Evolutionary conservation across 2,329 filamentous ascomycete genomes (phyloP).

Genomic region (Talaromyces verruculosus): DNA sequence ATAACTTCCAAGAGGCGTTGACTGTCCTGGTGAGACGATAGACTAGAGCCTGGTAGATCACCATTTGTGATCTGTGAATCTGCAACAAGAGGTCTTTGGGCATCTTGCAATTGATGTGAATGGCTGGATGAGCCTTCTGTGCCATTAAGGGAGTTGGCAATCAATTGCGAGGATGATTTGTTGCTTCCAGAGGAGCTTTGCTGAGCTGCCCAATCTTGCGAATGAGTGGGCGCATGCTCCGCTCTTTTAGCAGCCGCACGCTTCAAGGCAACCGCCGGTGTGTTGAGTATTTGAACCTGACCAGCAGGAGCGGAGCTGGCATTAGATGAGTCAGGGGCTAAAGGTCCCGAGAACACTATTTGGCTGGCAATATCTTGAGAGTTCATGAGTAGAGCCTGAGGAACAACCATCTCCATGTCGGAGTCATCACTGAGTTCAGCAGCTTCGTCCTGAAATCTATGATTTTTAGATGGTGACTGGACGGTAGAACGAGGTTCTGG

Average conservation of each 20-base stretch:
- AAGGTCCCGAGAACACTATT: slow-evolving; percentile 27
- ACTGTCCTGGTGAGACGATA: slow-evolving; percentile 19
- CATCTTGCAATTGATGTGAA: background rate
- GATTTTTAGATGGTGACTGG: background rate
- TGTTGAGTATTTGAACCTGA: slow-evolving; percentile 37
- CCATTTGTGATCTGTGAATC: slow-evolving; percentile 16
- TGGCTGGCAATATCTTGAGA: slow-evolving; percentile 27
- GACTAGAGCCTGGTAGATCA: slow-evolving; percentile 3
- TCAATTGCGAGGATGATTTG: slow-evolving; percentile 36
- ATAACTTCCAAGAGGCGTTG: slow-evolving; percentile 15
- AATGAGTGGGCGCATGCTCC: background rate
- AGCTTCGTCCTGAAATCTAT: slow-evolving; percentile 21
- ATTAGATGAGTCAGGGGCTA: slow-evolving; percentile 28
- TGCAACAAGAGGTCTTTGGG: slow-evolving; percentile 6
- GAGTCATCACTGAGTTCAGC: slow-evolving; percentile 32
- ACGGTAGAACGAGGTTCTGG: background rate
- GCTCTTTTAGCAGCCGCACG: slow-evolving; percentile 7
- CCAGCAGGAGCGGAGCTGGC: slow-evolving; percentile 22
- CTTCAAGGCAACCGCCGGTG: slow-evolving; percentile 26
- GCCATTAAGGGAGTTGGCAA: slow-evolving; percentile 36
- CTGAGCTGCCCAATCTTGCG: slow-evolving; percentile 3
- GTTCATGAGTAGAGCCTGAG: slow-evolving; percentile 30
- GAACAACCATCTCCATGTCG: slow-evolving; percentile 39
- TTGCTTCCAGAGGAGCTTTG: slow-evolving; percentile 27
- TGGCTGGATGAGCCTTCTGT: slow-evolving; percentile 20